phyloP scores from a whole-genome alignment of 2,329 filamentous ascomycete species.

The Camillea tinctor region DNA sequence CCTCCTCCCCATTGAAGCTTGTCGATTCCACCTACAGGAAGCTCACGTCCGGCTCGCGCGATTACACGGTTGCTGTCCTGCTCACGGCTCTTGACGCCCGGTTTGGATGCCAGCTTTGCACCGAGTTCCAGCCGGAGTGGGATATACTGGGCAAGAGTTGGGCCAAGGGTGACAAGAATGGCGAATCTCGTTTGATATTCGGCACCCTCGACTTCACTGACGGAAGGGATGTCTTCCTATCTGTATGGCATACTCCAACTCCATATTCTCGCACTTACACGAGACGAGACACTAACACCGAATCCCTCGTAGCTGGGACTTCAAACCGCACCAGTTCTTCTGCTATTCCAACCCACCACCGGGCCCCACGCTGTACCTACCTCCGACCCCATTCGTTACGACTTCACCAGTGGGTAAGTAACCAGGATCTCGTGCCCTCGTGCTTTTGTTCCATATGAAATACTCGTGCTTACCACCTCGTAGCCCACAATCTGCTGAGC shows the following conservation, averaged over 20 bases:
- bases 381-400: slow-evolving; percentile 71
- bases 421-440: background rate
- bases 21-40: slow-evolving; percentile 73
- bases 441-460: background rate
- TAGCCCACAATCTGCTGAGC: slow-evolving; percentile 73
- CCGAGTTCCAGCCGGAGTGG: slow-evolving; percentile 93
- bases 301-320: slow-evolving; percentile 72
- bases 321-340: slow-evolving; percentile 87
- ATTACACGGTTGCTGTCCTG: slow-evolving; percentile 80
- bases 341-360: slow-evolving; percentile 81
- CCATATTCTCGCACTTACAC: too few relatives aligned
- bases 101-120: slow-evolving; percentile 83
- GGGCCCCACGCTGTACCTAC: slow-evolving; percentile 75
- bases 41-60: slow-evolving; percentile 73
- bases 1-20: slow-evolving; percentile 70
- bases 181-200: slow-evolving; percentile 72
- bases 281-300: too few relatives aligned
- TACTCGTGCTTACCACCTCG: slow-evolving; percentile 21
- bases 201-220: slow-evolving; percentile 84
- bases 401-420: slow-evolving; percentile 77
- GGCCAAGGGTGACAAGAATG: slow-evolving; percentile 77
- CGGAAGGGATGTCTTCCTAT: slow-evolving; percentile 81
- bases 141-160: slow-evolving; percentile 83
- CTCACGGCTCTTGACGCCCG: slow-evolving; percentile 82
- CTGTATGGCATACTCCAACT: slow-evolving; percentile 54